These are phyloP conservation scores for Lachancea lanzarotensis DNA, from an alignment of 805 yeast genomes.

Conservation along the genomic window DNA sequence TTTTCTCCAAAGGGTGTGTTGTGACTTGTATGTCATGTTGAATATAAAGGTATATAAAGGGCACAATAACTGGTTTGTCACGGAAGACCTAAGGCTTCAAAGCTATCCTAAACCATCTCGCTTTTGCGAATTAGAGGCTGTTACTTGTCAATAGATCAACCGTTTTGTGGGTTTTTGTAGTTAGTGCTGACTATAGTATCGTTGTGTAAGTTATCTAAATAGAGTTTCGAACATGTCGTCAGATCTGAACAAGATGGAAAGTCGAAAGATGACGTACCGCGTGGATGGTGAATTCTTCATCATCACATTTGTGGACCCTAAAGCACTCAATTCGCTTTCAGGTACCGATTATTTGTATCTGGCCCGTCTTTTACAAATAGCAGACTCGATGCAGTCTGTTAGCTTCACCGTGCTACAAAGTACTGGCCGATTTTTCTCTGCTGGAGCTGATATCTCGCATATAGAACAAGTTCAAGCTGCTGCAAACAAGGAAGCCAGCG, in stretches of 20 bases:
- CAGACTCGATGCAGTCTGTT: conserved; percentile 57
- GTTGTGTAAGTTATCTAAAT: not conserved
- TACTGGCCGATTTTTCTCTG: conserved; percentile 69
- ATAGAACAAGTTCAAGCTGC: conserved; percentile 16
- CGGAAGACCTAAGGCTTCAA: too few species aligned
- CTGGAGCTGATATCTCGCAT: conserved; percentile 70
- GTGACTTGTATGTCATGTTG: too few species aligned
- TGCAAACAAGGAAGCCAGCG: conserved; percentile 9
- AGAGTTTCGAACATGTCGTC: conserved; percentile 5
- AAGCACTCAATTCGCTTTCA: conserved; percentile 58
- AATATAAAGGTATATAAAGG: too few species aligned
- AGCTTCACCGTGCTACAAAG: conserved; percentile 60
- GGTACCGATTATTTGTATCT: conserved; percentile 57
- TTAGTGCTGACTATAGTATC: too few species aligned
- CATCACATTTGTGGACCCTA: conserved; percentile 61
- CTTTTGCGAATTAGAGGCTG: too few species aligned
- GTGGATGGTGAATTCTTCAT: conserved; percentile 38
- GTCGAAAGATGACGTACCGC: conserved; percentile 13
- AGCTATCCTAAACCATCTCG: too few species aligned
- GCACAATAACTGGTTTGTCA: too few species aligned
- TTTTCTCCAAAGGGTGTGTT: too few species aligned
- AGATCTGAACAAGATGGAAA: conserved; percentile 4
- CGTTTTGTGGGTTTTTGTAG: too few species aligned
- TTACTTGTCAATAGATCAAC: too few species aligned
- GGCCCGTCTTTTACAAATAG: conserved; percentile 52